Conservation (phyloP, 805 yeast genomes). For the Sungouiozyma ichnusensis region DNA sequence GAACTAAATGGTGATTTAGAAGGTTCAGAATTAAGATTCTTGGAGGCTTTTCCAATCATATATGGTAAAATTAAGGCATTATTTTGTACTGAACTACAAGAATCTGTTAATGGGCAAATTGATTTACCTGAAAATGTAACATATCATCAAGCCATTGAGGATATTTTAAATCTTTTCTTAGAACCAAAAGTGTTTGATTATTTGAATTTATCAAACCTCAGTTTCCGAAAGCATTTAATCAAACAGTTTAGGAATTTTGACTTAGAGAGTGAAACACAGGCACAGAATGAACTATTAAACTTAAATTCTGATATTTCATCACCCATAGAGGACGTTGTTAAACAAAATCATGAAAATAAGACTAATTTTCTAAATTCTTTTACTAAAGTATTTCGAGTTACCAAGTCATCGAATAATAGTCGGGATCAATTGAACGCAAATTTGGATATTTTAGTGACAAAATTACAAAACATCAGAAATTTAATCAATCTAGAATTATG, state of each 20-base stretch:
- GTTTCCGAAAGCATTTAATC: conserved; percentile 23
- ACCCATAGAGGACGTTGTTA: neutral
- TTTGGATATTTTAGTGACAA: conserved; percentile 68
- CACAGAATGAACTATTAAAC: conserved; percentile 5
- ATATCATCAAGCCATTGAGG: conserved; percentile 22
- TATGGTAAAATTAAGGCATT: conserved; percentile 22
- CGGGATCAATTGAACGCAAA: conserved; percentile 46
- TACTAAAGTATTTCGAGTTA: conserved; percentile 46
- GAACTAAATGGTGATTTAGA: conserved; percentile 13
- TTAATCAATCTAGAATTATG: conserved; percentile 76
- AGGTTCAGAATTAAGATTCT: conserved; percentile 7
- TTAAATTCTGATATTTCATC: neutral
- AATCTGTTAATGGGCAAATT: conserved; percentile 30
- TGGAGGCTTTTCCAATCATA: conserved; percentile 25
- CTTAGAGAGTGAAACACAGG: conserved; percentile 25
- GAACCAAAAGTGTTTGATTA: conserved; percentile 29
- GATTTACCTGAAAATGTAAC: conserved; percentile 4
- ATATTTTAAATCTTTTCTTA: conserved; percentile 30
- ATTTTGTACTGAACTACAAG: conserved; percentile 30
- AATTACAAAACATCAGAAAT: conserved; percentile 61
- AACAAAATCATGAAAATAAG: conserved; percentile 26
- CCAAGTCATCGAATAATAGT: conserved; percentile 17
- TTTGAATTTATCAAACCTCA: conserved; percentile 23
- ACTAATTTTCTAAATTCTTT: conserved; percentile 55
- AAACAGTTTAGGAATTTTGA: conserved; percentile 19